Percentiles rank a stretch among this genome's conserved stretches.
phyloP scores from a whole-genome alignment of 352 stramenopile species.

The Pythium dissimile region DNA sequence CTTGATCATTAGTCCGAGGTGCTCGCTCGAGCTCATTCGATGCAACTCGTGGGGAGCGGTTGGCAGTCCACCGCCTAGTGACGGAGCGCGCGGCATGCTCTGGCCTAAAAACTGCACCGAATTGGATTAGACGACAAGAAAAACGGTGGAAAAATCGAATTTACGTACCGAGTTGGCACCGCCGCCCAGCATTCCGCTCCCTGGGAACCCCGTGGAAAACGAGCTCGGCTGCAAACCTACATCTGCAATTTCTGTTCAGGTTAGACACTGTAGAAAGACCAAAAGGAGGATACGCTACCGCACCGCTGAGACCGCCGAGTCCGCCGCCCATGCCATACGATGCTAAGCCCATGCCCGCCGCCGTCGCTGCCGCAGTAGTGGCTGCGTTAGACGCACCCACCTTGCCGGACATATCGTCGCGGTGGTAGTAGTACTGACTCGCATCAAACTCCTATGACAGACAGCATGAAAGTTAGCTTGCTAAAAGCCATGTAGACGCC shows the following conservation, averaged over 20 bases:
- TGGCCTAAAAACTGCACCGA: slow-evolving; percentile 66
- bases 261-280: no score
- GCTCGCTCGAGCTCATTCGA: slow-evolving; percentile 49
- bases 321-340: slow-evolving; percentile 39
- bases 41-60: slow-evolving; percentile 50
- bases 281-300: background rate
- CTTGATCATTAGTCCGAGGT: slow-evolving; percentile 32
- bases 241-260: background rate
- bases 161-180: slow-evolving; percentile 39
- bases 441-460: slow-evolving; percentile 71
- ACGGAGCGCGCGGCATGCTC: slow-evolving; percentile 27
- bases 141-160: background rate
- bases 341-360: slow-evolving; percentile 35
- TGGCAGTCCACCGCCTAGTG: slow-evolving; percentile 24
- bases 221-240: slow-evolving; percentile 3
- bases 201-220: slow-evolving; percentile 44
- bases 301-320: slow-evolving; percentile 28
- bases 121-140: background rate
- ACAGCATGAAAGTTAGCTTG: background rate
- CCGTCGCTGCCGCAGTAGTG: slow-evolving; percentile 21
- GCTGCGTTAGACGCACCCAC: slow-evolving; percentile 19
- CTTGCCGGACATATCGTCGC: slow-evolving; percentile 57
- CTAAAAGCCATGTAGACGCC: no score
- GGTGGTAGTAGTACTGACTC: slow-evolving; percentile 87
- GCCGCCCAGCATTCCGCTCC: slow-evolving; percentile 37